Base-by-base conservation (phyloP, 805 yeast genomes). In the Lipomyces chichibuensis region DNA sequence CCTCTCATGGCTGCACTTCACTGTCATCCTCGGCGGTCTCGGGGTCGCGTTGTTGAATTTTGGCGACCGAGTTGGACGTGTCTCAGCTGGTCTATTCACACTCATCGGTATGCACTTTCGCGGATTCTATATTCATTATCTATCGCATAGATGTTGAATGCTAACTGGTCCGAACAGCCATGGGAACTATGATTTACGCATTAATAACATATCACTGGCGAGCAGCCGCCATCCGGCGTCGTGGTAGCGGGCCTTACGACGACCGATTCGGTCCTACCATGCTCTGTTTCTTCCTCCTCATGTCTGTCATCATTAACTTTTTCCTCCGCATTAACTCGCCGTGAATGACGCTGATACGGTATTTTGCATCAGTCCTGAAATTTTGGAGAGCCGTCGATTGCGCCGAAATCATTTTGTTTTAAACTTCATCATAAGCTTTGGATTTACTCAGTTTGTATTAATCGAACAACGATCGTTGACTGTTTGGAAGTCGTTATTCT, bases 161-260 rank as follows among this genome's bases (percentile, higher is more conserved):
- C 55, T 51, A 46, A 20, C 27, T 8, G 8, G 17, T 5, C 29
- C 5, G n/a, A 52, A 6, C 55, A 67, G 97, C 99, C 70, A 94
- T 95, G 98, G 92, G 91, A 71, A 94, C 99, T 29, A 95, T 95
- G 99, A 84, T 89, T 2, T 95, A 95, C 75, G 99, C 99, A 1
- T 84, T 95, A 69, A 85, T 92, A 59, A 95, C 98, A 13, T 95
- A 95, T 79, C 99, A 95, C 80, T 96, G 99, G 99, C 91, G 99
- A 83, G 99, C 99, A 1, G 92, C 93, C 77, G 99, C 99, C 67
- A 95, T 95, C 73, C 88, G 99, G 80, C 85, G 94, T 80, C 88
- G 98, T 80, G 99, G 99, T 54, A 87, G 97, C 14, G 99, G 99
- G 59, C 99, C 99, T n/a, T 95, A 95, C 77, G 99, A 95, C 77